phyloP scores from a whole-genome alignment of 805 yeast species.

The Peterozyma toletana region DNA sequence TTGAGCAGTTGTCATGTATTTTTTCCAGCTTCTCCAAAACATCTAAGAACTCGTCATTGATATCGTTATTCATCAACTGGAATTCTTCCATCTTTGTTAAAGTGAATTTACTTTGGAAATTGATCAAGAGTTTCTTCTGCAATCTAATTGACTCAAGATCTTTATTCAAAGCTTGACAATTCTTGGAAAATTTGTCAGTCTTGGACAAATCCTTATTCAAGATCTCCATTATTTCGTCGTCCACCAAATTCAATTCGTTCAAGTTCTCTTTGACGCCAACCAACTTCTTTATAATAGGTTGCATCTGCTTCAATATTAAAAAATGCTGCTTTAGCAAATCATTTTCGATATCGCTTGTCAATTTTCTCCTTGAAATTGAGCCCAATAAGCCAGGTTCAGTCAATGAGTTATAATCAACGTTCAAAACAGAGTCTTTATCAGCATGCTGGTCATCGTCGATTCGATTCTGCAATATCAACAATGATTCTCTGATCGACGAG shows the following conservation, averaged over 20 bases:
- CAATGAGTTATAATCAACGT: constrained; percentile 21
- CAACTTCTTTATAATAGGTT: constrained; percentile 34
- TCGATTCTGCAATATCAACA: constrained; percentile 17
- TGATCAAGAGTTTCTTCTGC: constrained; percentile 43
- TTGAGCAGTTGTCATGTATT: constrained; percentile 62
- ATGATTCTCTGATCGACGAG: constrained; percentile 23
- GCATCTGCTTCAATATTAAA: constrained; percentile 36
- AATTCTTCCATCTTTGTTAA: constrained; percentile 68
- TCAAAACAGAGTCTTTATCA: constrained; percentile 18
- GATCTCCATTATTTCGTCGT: constrained; percentile 14
- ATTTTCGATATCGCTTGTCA: constrained; percentile 53
- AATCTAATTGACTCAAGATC: constrained; percentile 29
- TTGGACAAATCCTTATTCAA: constrained; percentile 20
- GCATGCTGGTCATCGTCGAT: constrained; percentile 22
- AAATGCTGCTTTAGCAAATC: constrained; percentile 53
- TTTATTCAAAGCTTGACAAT: constrained; percentile 17
- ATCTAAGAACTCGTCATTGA: constrained; percentile 44
- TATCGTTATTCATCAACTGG: constrained; percentile 38
- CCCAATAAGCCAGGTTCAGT: constrained; percentile 48
- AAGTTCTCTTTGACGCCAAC: constrained; percentile 21
- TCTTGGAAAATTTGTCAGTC: constrained; percentile 11
- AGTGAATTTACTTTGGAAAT: constrained; percentile 57
- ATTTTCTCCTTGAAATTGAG: constrained; percentile 49
- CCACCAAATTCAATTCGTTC: constrained; percentile 16
- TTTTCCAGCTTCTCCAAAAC: constrained; percentile 53